Base-by-base conservation (phyloP, 108 stramenopile species). In the Cylindrotheca closterium region DNA sequence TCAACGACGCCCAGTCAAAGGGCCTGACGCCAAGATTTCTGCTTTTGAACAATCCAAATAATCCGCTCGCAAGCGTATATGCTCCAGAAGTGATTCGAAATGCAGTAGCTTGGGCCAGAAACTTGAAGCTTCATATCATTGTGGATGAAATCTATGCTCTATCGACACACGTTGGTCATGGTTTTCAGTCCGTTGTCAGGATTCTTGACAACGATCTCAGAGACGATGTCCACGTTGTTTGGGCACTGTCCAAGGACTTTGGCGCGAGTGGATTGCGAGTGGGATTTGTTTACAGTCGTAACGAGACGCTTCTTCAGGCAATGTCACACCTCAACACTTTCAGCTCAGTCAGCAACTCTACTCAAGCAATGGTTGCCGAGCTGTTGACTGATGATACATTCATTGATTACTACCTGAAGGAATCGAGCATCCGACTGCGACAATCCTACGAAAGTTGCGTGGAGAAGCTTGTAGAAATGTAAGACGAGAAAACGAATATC, bases 221-320 rank as follows among this genome's bases (percentile, higher is more conserved):
- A 25, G 65, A 76, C 42, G 82, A 95, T 51, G 87, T 96, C 12
- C 96, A 97, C 63, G 70, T 91, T 31, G 34, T 97, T 8, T 97
- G 92, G 90, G 87, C 90, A 23, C 58, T 97, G 31, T 91, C 89
- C 18, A 97, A 97, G 78, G 96, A 97, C 65, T 96, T 97, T 65
- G 92, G 89, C 18, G 80, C 89, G 25, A 83, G 82, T 52, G 96
- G 96, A 23, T 78, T 95, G 55, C 86, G 96, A 25, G 70, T 91
- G 26, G 96, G 93, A 4, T 69, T 89, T 25, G 51, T 94, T 0
- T 97, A 95, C 52, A 74, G 93, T 19, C 87, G 96, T 77, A 95
- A 97, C 73, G 61, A 78, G 26, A 54, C 52, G 1, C 58, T 82
- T 23, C 24, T 64, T 12, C 21, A 53, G 1, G 71, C 58, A 1